Evolutionary conservation across 306 rosid species (phyloP).

Genomic region (Dalbergia cochinchinensis): DNA sequence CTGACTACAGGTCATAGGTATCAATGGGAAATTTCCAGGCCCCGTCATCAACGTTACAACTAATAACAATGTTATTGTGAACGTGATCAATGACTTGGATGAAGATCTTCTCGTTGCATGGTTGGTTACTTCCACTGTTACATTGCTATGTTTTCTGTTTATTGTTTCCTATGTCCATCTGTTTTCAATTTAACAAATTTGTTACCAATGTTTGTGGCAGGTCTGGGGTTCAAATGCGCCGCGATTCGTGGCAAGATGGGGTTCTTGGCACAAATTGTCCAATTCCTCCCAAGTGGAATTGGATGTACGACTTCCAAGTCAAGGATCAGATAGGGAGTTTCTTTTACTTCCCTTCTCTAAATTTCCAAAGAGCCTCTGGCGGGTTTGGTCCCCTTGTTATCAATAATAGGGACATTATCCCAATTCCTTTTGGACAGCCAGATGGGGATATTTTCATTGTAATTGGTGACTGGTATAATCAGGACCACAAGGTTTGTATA

Average conservation of each 20-base stretch:
- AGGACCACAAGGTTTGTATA: constrained; percentile 71
- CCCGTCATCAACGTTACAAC: constrained; percentile 78
- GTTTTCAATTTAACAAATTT: constrained; percentile 25
- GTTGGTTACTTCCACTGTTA: constrained; percentile 52
- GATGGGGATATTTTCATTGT: constrained; percentile 73
- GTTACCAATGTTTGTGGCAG: constrained; percentile 51
- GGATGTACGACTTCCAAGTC: constrained; percentile 93
- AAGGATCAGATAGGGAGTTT: constrained; percentile 98
- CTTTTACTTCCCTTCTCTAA: constrained; percentile 84
- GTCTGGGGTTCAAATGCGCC: constrained; percentile 89
- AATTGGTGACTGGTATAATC: constrained; percentile 87
- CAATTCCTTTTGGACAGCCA: constrained; percentile 77
- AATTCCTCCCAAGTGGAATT: constrained; percentile 85
- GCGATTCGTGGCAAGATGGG: constrained; percentile 89
- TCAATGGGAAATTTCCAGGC: constrained; percentile 85
- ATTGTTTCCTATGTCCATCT: neutral
- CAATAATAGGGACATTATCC: constrained; percentile 63
- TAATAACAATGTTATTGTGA: constrained; percentile 69
- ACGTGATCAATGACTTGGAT: constrained; percentile 76
- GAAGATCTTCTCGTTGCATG: constrained; percentile 82
- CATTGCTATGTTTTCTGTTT: neutral
- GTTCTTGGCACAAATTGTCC: constrained; percentile 93
- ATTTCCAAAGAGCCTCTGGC: constrained; percentile 87
- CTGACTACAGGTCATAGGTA: constrained; percentile 70
- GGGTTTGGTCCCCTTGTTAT: constrained; percentile 84